Percentiles rank a stretch among this genome's conserved stretches.
phyloP scores from a whole-genome alignment of 352 stramenopile species.

The Phytophthora macrochlamydospora region DNA sequence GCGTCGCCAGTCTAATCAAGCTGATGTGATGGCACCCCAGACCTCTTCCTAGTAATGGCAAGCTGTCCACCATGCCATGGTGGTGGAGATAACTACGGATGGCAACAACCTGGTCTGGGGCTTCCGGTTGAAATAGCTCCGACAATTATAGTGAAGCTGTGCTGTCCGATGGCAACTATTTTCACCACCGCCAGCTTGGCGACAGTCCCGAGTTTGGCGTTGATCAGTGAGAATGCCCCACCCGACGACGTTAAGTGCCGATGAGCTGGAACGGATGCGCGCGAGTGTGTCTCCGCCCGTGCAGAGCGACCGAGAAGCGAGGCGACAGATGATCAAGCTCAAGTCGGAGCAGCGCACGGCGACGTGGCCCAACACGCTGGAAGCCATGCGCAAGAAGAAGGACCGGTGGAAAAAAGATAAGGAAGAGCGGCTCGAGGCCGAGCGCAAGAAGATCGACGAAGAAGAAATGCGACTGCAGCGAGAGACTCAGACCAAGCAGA shows the following conservation, averaged over 20 bases:
- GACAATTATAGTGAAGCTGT: no score
- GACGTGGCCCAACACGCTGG: constrained; percentile 92
- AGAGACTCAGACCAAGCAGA: constrained; percentile 77
- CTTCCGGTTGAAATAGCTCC: no score
- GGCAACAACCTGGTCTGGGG: no score
- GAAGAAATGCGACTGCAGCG: constrained; percentile 80
- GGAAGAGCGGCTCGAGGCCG: constrained; percentile 81
- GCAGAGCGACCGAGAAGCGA: constrained; percentile 70
- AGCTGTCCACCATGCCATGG: no score
- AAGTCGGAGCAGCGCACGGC: constrained; percentile 84
- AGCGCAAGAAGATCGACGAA: constrained; percentile 74
- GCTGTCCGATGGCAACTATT: no score
- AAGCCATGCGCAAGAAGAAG: constrained; percentile 90
- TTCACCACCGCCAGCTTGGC: no score
- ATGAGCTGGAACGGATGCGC: constrained; percentile 76
- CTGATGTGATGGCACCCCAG: no score
- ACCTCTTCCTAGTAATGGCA: no score
- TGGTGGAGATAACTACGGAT: no score
- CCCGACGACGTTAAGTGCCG: constrained; percentile 53
- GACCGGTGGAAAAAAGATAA: constrained; percentile 92
- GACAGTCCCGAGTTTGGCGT: no score
- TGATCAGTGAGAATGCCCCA: constrained; percentile 28
- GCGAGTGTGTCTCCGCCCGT: constrained; percentile 68
- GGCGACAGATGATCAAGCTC: constrained; percentile 65
- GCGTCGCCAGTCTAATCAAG: no score